Conservation (phyloP, 768 basidiomycete genomes). For the Mycena vitilis region DNA sequence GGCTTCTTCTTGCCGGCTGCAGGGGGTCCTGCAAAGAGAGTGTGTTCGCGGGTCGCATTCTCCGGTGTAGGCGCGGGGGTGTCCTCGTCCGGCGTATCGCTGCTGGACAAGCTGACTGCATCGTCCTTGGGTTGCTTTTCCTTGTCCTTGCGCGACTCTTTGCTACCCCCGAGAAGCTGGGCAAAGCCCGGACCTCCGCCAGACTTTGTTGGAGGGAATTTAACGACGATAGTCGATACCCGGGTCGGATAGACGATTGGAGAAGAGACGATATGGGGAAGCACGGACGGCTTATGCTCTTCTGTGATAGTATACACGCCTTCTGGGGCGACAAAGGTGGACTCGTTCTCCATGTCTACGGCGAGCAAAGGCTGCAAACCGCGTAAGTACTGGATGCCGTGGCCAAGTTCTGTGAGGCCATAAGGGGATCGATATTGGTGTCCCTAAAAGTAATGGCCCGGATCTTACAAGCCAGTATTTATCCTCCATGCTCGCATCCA, state of each 20-base stretch:
- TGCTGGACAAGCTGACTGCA: constrained; percentile 83
- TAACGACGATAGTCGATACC: constrained; percentile 70
- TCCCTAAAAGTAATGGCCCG: constrained; percentile 41
- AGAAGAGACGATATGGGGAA: constrained; percentile 53
- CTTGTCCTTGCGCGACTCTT: constrained; percentile 72
- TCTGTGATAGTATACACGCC: constrained; percentile 91
- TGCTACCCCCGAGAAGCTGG: constrained; percentile 75
- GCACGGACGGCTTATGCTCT: constrained; percentile 77
- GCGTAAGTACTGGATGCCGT: no score
- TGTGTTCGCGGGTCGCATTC: constrained; percentile 58
- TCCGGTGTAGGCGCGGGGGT: constrained; percentile 55
- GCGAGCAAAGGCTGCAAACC: constrained; percentile 38
- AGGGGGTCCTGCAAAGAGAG: constrained; percentile 68
- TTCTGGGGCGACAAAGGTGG: constrained; percentile 89
- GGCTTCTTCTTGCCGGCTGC: constrained; percentile 71
- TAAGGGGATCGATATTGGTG: no score
- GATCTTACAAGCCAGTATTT: constrained; percentile 49
- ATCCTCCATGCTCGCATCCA: constrained; percentile 50
- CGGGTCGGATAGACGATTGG: constrained; percentile 66
- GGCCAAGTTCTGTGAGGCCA: no score
- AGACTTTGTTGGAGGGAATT: constrained; percentile 68
- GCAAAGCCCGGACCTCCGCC: constrained; percentile 71
- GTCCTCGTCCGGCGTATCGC: constrained; percentile 78
- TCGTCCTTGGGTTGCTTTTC: constrained; percentile 60
- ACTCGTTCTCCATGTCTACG: constrained; percentile 79